Base-by-base conservation (phyloP, 352 stramenopile species). In the Phytophthora fragariaefolia region DNA sequence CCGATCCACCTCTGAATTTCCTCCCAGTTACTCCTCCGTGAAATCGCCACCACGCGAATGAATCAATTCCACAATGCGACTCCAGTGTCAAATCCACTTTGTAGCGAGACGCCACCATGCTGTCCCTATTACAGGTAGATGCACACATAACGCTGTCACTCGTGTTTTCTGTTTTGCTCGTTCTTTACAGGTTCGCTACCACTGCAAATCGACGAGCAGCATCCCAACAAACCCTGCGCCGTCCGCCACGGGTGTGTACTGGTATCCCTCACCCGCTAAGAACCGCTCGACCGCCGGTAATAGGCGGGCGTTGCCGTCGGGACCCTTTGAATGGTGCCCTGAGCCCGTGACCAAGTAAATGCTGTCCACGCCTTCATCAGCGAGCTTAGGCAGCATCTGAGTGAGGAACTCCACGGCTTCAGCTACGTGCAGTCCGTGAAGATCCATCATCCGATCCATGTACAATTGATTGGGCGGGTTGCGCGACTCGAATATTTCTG, bases 311-410 rank as follows among this genome's bases (percentile, higher is more conserved):
- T 93, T 93, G 28, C 73, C 69, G 48, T 84, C 69, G 8, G 83
- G 59, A 9, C 85, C 83, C 53, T 89, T 91, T 17, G 87, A 94
- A 75, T 96, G 87, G 66, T 96, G 87, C 13, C 87, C 87, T 43
- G 87, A 91, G 24, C 87, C 87, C 36, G 87, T 94, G 54, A 96
- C 81, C 42, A 96, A 66, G 63, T 87, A 90, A 61, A 96, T 92
- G 45, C 68, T 79, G 22, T 92, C 82, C 46, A 94, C 68, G 6
- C 86, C 82, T 62, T 92, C 85, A 53, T 89, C 81, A 27, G 73
- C 75, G 18, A 96, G 73, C 50, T 82, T 82, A 6, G 85, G 84
- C 47, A 96, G 81, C 75, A 92, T 90, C 30, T 85, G 63, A 46
- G 71, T 70, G 6, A 96, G 79, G 18, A 96, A 85, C 58, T 92